Evolutionary conservation across 768 basidiomycete genomes (phyloP).

Genomic region (Termitomyces sp.): DNA sequence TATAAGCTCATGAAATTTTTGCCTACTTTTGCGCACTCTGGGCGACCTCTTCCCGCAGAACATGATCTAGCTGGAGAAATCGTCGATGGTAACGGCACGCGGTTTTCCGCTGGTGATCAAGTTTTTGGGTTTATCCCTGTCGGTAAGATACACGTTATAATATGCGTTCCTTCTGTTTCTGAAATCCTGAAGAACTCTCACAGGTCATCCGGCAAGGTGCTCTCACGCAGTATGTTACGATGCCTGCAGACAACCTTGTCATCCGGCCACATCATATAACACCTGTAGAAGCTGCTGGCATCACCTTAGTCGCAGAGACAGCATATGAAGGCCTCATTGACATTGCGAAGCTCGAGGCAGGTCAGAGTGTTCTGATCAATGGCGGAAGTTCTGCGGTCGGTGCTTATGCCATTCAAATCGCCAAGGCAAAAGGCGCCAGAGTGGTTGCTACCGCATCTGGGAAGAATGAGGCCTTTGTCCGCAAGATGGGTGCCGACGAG

Average conservation of each 20-base stretch:
- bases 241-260: conserved; percentile 36
- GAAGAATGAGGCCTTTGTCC: conserved; percentile 55
- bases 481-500: conserved; percentile 58
- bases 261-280: conserved; percentile 44
- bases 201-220: conserved; percentile 43
- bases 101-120: conserved; percentile 52
- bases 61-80: conserved; percentile 61
- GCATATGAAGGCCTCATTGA: conserved; percentile 51
- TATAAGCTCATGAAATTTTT: conserved; percentile 49
- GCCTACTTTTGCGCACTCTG: conserved; percentile 37
- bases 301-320: conserved; percentile 53
- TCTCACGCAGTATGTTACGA: conserved; percentile 48
- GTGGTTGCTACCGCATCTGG: conserved; percentile 57
- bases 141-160: conserved; percentile 12
- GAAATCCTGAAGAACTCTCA: conserved; percentile 15
- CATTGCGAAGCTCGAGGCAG: conserved; percentile 43
- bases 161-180: not conserved
- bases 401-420: conserved; percentile 64
- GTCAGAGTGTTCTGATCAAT: conserved; percentile 60
- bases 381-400: conserved; percentile 70
- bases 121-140: conserved; percentile 53
- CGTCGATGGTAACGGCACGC: conserved; percentile 45
- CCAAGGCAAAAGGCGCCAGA: conserved; percentile 54
- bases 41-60: conserved; percentile 50
- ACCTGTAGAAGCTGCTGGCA: conserved; percentile 53